A percentile compares a stretch with the other conserved stretches of the same genome.
These are phyloP conservation scores for Trypanosoma cruzi DNA, from an alignment of 208 protist genomes.

Conservation along the genomic window DNA sequence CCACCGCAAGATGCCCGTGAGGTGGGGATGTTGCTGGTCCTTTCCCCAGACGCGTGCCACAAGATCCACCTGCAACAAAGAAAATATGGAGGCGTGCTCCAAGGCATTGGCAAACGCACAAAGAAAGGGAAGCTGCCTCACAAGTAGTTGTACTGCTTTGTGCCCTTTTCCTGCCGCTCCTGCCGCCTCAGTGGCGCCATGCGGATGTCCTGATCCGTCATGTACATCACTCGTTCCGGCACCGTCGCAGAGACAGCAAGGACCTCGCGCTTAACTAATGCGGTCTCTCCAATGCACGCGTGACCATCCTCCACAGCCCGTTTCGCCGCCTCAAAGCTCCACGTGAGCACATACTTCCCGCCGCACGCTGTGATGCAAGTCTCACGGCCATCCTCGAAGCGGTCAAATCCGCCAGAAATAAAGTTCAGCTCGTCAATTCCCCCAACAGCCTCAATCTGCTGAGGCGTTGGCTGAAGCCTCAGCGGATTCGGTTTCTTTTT, in stretches of 20 bases:
- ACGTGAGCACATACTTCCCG: conserved; percentile 48
- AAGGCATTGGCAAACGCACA: not conserved
- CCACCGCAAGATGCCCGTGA: too few relatives aligned
- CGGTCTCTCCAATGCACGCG: conserved; percentile 20
- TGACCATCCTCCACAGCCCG: conserved; percentile 42
- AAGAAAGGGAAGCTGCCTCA: conserved; percentile 8
- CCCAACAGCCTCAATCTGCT: conserved; percentile 44
- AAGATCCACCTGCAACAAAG: too few relatives aligned
- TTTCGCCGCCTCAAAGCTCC: conserved; percentile 48
- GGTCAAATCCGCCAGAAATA: conserved; percentile 47
- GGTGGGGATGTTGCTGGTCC: too few relatives aligned
- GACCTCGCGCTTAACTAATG: conserved; percentile 11
- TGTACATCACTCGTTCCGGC: conserved; percentile 21
- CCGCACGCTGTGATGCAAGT: conserved; percentile 56
- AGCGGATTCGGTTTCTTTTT: conserved; percentile 51
- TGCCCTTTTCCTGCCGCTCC: conserved; percentile 10
- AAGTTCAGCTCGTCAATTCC: conserved; percentile 43
- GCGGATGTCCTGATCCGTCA: conserved; percentile 23
- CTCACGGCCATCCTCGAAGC: conserved; percentile 33
- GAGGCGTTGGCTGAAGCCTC: conserved; percentile 42
- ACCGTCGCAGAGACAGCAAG: conserved; percentile 13
- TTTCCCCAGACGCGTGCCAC: too few relatives aligned
- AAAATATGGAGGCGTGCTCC: too few relatives aligned
- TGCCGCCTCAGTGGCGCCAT: conserved; percentile 27
- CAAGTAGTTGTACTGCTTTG: conserved; percentile 5